Evolutionary conservation across 345 rosid species (phyloP).

Genomic region (Murraya koenigii): DNA sequence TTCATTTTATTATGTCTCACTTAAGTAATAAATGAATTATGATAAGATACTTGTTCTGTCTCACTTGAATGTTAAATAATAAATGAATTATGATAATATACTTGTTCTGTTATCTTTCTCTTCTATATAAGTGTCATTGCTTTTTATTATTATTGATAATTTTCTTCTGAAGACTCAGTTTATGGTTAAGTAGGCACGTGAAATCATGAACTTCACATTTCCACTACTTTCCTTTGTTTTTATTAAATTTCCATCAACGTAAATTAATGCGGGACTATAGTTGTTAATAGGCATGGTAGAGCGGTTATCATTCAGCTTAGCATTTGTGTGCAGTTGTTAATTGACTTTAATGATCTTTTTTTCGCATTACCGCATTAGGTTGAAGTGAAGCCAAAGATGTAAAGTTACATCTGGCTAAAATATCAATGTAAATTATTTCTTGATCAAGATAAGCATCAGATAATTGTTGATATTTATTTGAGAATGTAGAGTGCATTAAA

Average conservation of each 20-base stretch:
- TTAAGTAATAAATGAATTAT: not conserved
- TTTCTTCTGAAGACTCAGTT: not conserved
- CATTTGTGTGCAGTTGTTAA: not conserved
- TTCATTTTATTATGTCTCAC: not conserved
- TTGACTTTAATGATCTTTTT: not conserved
- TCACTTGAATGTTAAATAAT: no score
- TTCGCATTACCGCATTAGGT: not conserved
- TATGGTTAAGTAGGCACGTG: not conserved
- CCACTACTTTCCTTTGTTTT: not conserved
- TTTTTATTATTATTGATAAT: not conserved
- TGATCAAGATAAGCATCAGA: not conserved
- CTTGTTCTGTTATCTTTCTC: not conserved
- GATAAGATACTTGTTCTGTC: not conserved
- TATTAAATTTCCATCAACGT: not conserved
- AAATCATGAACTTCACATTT: not conserved
- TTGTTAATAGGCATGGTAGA: not conserved
- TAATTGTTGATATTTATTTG: not conserved
- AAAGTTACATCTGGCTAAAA: not conserved
- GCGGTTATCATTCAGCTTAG: not conserved
- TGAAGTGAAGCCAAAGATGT: not conserved
- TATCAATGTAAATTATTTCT: not conserved
- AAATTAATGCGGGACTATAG: not conserved
- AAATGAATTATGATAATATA: not conserved
- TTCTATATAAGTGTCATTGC: not conserved
- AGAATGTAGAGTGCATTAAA: not conserved